Percentiles rank a stretch among this genome's conserved stretches.
phyloP scores from a whole-genome alignment of 2,329 filamentous ascomycete species.

The Penicillium decumbens region DNA sequence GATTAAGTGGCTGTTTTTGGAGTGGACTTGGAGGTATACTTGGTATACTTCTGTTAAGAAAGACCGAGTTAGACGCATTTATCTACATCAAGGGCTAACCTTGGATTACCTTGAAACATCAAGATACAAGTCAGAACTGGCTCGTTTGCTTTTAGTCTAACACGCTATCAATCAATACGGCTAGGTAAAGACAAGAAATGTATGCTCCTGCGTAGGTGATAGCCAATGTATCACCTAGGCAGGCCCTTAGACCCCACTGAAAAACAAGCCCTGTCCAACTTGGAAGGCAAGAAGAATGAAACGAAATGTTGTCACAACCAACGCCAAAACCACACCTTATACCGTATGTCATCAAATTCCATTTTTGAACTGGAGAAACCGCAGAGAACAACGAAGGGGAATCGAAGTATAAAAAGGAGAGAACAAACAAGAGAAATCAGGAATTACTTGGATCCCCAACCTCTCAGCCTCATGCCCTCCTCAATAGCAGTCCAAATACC shows the following conservation, averaged over 20 bases:
- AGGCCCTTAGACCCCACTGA: too few relatives aligned
- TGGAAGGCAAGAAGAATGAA: background rate
- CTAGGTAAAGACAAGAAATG: too few relatives aligned
- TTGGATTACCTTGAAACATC: too few relatives aligned
- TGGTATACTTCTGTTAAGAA: background rate
- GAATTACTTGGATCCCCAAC: constrained; percentile 57
- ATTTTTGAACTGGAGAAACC: background rate
- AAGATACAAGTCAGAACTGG: too few relatives aligned
- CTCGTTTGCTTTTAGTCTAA: too few relatives aligned
- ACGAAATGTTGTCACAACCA: background rate
- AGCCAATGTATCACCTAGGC: too few relatives aligned
- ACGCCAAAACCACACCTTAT: background rate
- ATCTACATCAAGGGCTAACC: too few relatives aligned
- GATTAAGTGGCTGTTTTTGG: background rate
- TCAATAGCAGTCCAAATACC: constrained; percentile 87
- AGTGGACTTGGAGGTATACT: background rate
- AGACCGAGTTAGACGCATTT: background rate
- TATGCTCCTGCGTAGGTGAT: too few relatives aligned
- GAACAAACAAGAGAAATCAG: background rate
- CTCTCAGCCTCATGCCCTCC: constrained; percentile 76
- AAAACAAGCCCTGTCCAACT: background rate
- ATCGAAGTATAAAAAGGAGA: background rate
- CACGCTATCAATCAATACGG: too few relatives aligned
- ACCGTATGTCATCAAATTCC: background rate
- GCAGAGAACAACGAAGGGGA: background rate